These are phyloP conservation scores for Globisporangium cystogenes DNA, from an alignment of 352 stramenopile genomes.

Conservation along the genomic window DNA sequence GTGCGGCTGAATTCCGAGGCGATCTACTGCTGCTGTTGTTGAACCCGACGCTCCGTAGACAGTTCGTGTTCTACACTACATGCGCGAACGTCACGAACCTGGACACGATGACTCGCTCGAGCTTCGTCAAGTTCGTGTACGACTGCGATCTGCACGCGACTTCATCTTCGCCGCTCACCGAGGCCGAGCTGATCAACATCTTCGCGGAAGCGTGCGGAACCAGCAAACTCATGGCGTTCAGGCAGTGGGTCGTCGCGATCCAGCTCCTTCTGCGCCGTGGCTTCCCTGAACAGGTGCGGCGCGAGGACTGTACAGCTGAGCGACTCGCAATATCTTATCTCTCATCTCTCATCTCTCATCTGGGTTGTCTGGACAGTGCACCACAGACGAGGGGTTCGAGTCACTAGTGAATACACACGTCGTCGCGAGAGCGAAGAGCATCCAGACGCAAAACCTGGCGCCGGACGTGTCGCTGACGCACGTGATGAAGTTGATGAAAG, in stretches of 20 bases:
- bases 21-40: conserved; percentile 32
- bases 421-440: conserved; percentile 41
- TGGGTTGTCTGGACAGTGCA: neutral
- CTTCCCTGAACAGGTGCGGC: conserved; percentile 19
- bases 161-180: conserved; percentile 23
- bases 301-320: too few species aligned
- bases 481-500: conserved; percentile 62
- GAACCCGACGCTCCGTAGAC: conserved; percentile 51
- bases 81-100: conserved; percentile 58
- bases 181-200: conserved; percentile 52
- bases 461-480: conserved; percentile 62
- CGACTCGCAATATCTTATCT: too few species aligned
- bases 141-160: conserved; percentile 48
- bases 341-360: too few species aligned
- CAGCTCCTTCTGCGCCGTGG: conserved; percentile 39
- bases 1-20: neutral
- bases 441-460: conserved; percentile 52
- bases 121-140: conserved; percentile 61
- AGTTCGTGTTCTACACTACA: conserved; percentile 69
- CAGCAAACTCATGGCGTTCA: conserved; percentile 41
- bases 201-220: conserved; percentile 29
- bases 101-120: conserved; percentile 45
- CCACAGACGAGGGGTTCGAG: conserved; percentile 28
- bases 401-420: conserved; percentile 43
- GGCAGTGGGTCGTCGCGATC: conserved; percentile 40